Percentiles rank a stretch among this genome's conserved stretches.
phyloP scores from a whole-genome alignment of 2,329 filamentous ascomycete species.

The Penicillium sp. region DNA sequence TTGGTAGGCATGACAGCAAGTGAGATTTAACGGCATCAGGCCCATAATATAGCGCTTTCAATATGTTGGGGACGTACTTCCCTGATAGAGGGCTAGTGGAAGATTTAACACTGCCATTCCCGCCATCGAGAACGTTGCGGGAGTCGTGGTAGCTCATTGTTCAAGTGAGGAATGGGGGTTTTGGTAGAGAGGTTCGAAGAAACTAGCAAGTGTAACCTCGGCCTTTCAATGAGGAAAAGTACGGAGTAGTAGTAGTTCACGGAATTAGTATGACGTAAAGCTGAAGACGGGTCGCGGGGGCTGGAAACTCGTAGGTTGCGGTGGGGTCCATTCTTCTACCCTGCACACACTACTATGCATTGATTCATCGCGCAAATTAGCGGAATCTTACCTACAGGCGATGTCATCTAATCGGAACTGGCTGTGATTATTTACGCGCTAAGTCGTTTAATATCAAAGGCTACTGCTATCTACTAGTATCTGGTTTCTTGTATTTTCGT shows the following conservation, averaged over 20 bases:
- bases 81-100: background rate
- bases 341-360: too few species aligned
- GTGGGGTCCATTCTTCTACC: too few species aligned
- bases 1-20: background rate
- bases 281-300: background rate
- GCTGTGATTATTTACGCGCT: too few species aligned
- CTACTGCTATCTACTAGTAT: too few species aligned
- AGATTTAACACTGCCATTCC: background rate
- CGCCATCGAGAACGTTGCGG: background rate
- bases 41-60: background rate
- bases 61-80: background rate
- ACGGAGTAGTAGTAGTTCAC: background rate
- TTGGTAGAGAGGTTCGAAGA: background rate
- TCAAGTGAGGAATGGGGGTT: background rate
- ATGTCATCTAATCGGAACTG: too few species aligned
- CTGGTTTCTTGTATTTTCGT: too few species aligned
- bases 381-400: too few species aligned
- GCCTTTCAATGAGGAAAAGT: background rate
- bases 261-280: background rate
- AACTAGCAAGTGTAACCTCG: background rate
- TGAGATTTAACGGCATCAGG: background rate
- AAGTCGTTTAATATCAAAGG: too few species aligned
- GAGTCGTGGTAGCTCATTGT: background rate
- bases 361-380: too few species aligned
- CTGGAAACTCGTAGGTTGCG: too few species aligned